These are phyloP conservation scores for Corinectria fuckeliana DNA, from an alignment of 2,329 filamentous ascomycete genomes.

Conservation along the genomic window DNA sequence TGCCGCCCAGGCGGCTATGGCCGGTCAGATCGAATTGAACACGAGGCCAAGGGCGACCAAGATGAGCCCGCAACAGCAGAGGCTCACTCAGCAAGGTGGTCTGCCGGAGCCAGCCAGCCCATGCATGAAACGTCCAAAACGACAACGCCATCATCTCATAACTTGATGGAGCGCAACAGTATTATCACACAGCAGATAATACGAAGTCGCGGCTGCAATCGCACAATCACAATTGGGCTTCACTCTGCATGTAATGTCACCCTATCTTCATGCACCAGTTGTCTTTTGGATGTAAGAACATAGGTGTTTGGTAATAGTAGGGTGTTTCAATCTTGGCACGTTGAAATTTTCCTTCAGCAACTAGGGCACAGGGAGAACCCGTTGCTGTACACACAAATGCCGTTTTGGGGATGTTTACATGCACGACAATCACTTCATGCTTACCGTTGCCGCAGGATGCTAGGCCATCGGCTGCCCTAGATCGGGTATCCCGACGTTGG, in stretches of 20 bases:
- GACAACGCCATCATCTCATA: constrained; percentile 4
- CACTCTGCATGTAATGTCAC: constrained; percentile 47
- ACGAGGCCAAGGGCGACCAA: not conserved
- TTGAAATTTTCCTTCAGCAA: constrained; percentile 63
- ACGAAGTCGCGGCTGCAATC: not conserved
- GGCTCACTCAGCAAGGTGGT: not conserved
- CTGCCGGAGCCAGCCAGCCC: not conserved
- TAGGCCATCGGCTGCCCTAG: not conserved
- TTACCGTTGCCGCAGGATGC: constrained; percentile 5
- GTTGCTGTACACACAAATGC: constrained; percentile 68
- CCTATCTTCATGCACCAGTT: constrained; percentile 63
- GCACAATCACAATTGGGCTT: not conserved
- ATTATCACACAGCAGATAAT: not conserved
- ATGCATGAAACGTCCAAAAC: not conserved
- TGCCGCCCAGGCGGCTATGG: not conserved
- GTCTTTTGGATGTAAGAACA: constrained; percentile 48
- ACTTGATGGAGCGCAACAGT: not conserved
- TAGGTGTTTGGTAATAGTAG: constrained; percentile 66
- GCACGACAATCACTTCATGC: constrained; percentile 24
- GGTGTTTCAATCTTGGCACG: constrained; percentile 61
- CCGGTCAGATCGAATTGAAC: not conserved
- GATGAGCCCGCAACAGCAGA: not conserved
- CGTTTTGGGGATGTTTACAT: constrained; percentile 41
- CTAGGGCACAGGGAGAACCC: constrained; percentile 56
- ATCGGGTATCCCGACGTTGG: not conserved